Base-by-base conservation (phyloP, 1,139 yeast genomes). In the Suhomyces yuchorum region DNA sequence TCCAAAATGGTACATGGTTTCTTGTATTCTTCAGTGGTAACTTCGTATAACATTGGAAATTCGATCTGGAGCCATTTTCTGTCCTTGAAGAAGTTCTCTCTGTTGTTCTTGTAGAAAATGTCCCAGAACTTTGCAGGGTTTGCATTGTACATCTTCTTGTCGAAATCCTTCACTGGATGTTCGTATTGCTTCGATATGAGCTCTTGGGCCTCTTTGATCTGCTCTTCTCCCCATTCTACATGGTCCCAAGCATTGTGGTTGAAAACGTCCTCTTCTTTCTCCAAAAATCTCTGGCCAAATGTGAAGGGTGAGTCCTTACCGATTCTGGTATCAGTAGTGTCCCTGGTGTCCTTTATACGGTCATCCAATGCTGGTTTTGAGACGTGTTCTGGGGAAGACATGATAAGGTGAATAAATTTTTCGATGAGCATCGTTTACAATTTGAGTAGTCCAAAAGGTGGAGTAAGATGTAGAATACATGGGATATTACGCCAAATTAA, bases 81-180 rank as follows among this genome's bases (percentile, higher is more conserved):
- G 67, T 93, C 97, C 65, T 93, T 93, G 77, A 93, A 93, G 68
- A 93, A 93, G 67, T 92, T 93, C 57, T 89, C 97, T 60, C 80
- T 82, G 67, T 95, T 92, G 63, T 93, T 87, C 59, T 86, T 84
- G 67, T 93, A 93, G 64, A 93, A 93, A 24, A 87, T 81, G 67
- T 95, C 96, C 99, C 99, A 93, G 66, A 86, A 93, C 56, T 87
- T 84, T 5, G 96, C 96, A 0, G 98, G 99, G 55, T 88, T 87
- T 8, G 82, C 69, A 70, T 91, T 91, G 67, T 82, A 93, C 47
- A 84, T 71, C 32, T 78, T 76, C 68, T 88, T 90, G 63, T 93
- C 96, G 61, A 87, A 88, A 3, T 87, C 96, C 43, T 82, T 76
- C 14, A 95, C 99, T 0, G 98, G 98, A 47, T 76, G 71, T 41